Conservation (phyloP, 305 asterid genomes). For the Ajuga reptans region DNA sequence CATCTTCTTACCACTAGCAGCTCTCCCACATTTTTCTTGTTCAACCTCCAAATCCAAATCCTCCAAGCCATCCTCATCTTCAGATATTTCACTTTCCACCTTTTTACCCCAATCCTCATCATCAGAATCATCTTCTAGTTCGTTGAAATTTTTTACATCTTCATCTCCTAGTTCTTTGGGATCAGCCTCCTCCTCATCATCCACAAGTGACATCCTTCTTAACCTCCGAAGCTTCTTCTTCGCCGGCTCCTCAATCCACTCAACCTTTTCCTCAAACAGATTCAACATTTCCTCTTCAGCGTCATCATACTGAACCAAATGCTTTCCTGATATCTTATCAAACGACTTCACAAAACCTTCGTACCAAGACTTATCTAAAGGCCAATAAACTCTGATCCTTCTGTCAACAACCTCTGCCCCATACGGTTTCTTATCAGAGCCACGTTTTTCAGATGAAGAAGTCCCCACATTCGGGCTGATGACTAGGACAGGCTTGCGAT, state of each 20-base stretch:
- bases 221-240: conserved; percentile 53
- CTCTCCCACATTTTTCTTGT: conserved; percentile 26
- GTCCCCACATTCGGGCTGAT: conserved; percentile 35
- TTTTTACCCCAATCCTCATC: conserved; percentile 66
- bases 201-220: conserved; percentile 38
- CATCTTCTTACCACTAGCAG: conserved; percentile 21
- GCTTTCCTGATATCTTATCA: conserved; percentile 59
- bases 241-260: conserved; percentile 49
- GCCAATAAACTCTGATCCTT: conserved; percentile 71
- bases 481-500: conserved; percentile 42
- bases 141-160: conserved; percentile 29
- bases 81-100: conserved; percentile 34
- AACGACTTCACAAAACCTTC: conserved; percentile 66
- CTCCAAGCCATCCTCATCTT: conserved; percentile 45
- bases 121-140: conserved; percentile 45
- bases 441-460: conserved; percentile 27
- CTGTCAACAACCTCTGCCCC: conserved; percentile 57
- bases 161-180: conserved; percentile 25
- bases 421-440: conserved; percentile 24
- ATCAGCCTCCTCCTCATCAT: conserved; percentile 39
- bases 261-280: conserved; percentile 54
- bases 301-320: conserved; percentile 78
- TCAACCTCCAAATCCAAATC: conserved; percentile 57
- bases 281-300: conserved; percentile 65
- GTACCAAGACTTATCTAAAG: conserved; percentile 75